Percentiles rank a stretch among this genome's conserved stretches.
Conservation (phyloP, 2,329 filamentous ascomycete genomes). For the Apiospora malaysiana region DNA sequence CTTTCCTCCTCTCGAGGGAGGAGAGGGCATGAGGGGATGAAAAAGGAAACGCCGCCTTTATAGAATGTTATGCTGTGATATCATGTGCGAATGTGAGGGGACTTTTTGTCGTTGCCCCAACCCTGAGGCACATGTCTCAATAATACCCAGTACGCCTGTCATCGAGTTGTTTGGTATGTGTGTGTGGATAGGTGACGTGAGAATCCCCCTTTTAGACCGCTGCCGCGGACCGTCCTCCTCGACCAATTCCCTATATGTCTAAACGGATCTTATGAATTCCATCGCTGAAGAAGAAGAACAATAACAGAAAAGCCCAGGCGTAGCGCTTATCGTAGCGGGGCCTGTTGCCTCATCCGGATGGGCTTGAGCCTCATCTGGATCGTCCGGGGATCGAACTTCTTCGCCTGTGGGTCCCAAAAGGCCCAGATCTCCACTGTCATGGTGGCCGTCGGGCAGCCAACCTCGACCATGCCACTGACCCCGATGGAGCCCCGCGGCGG, state of each 20-base stretch:
- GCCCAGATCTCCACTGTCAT: slow-evolving; percentile 58
- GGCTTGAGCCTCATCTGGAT: slow-evolving; percentile 15
- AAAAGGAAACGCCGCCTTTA: not conserved
- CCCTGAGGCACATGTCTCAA: slow-evolving; percentile 8
- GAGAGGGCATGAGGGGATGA: not conserved
- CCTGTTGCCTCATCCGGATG: not conserved
- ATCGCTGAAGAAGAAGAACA: slow-evolving; percentile 1
- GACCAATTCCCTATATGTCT: not conserved
- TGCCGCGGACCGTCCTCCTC: not conserved
- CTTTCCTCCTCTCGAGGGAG: not conserved
- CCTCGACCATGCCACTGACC: slow-evolving; percentile 60
- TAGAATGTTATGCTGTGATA: not conserved
- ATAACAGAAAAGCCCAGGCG: not conserved
- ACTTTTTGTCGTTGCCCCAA: not conserved
- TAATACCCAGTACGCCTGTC: slow-evolving; percentile 17
- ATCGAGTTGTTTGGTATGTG: not conserved
- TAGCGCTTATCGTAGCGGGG: not conserved
- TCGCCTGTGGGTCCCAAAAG: slow-evolving; percentile 63
- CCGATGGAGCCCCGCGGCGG: slow-evolving; percentile 58
- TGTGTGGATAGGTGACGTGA: not conserved
- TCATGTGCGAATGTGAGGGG: not conserved
- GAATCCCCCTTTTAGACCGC: not conserved
- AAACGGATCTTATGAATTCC: not conserved
- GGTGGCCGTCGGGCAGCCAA: slow-evolving; percentile 52
- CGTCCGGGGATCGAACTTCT: slow-evolving; percentile 45